Conservation (phyloP, 2,329 filamentous ascomycete genomes). For the Paraphaeosphaeria minitans region DNA sequence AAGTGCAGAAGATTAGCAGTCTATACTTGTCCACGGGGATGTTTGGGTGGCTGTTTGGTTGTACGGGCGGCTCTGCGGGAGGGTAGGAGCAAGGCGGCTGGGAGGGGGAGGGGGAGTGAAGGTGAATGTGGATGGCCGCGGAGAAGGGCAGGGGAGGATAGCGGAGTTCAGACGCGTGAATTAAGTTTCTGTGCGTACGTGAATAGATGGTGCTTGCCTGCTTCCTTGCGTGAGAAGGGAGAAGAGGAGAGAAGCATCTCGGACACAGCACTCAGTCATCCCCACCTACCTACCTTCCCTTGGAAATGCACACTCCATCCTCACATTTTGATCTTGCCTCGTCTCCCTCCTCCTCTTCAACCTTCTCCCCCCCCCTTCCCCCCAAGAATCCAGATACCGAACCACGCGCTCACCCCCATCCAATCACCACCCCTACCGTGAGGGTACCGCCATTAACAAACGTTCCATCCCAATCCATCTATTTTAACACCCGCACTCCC, state of each 20-base stretch:
- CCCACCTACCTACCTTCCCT: too few species aligned
- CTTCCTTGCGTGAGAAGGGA: too few species aligned
- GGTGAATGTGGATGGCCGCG: neutral
- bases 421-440: neutral
- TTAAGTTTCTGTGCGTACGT: neutral
- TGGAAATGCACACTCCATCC: too few species aligned
- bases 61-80: slow-evolving; percentile 10
- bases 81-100: neutral
- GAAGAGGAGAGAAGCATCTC: too few species aligned
- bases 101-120: neutral
- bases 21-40: neutral
- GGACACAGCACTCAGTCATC: too few species aligned
- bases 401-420: neutral
- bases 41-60: neutral
- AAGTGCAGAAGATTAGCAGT: neutral
- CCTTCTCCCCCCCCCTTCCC: neutral
- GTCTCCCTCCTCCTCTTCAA: neutral
- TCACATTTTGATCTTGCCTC: too few species aligned
- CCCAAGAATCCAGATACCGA: neutral
- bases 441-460: neutral
- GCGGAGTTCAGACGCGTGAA: neutral
- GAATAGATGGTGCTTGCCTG: neutral
- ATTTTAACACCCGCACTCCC: slow-evolving; percentile 4
- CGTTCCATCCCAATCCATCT: neutral
- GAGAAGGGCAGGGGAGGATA: too few species aligned